A percentile compares a stretch with the other conserved stretches of the same genome.
phyloP scores from a whole-genome alignment of 1,284 basidiomycete genomes.

The Leccinum discolor region DNA sequence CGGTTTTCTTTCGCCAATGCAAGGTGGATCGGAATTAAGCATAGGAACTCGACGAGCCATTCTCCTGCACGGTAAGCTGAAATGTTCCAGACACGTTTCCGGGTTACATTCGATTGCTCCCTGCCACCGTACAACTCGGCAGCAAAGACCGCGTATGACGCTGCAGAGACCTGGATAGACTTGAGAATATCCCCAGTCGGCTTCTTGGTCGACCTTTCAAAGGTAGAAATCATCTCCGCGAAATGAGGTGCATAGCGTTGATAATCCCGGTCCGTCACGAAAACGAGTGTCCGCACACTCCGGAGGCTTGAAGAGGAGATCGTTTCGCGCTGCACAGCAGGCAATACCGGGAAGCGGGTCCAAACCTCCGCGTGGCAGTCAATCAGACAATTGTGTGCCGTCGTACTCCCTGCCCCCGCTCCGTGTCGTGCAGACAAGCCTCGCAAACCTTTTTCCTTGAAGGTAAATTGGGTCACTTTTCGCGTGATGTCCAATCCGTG shows the following conservation, averaged over 20 bases:
- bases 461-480: constrained; percentile 54
- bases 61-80: constrained; percentile 52
- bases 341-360: constrained; percentile 61
- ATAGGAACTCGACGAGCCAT: constrained; percentile 60
- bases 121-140: constrained; percentile 15
- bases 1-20: constrained; percentile 58
- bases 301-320: constrained; percentile 37
- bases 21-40: constrained; percentile 65
- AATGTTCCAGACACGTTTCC: constrained; percentile 24
- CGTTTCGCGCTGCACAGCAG: constrained; percentile 52
- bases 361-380: constrained; percentile 64
- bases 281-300: constrained; percentile 36
- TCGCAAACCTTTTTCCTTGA: constrained; percentile 39
- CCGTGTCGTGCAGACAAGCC: constrained; percentile 19
- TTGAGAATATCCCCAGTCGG: constrained; percentile 42
- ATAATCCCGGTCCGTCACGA: constrained; percentile 43
- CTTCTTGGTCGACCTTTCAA: constrained; percentile 46
- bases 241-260: constrained; percentile 43
- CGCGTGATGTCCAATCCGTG: constrained; percentile 51
- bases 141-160: constrained; percentile 21
- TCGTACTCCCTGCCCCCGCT: neutral
- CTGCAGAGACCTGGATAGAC: constrained; percentile 30
- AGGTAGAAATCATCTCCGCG: constrained; percentile 42
- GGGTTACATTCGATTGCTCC: neutral
- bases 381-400: constrained; percentile 49